A percentile compares a stretch with the other conserved stretches of the same genome.
These are phyloP conservation scores for Globisporangium nodosum DNA, from an alignment of 352 stramenopile species.

Conservation along the genomic window DNA sequence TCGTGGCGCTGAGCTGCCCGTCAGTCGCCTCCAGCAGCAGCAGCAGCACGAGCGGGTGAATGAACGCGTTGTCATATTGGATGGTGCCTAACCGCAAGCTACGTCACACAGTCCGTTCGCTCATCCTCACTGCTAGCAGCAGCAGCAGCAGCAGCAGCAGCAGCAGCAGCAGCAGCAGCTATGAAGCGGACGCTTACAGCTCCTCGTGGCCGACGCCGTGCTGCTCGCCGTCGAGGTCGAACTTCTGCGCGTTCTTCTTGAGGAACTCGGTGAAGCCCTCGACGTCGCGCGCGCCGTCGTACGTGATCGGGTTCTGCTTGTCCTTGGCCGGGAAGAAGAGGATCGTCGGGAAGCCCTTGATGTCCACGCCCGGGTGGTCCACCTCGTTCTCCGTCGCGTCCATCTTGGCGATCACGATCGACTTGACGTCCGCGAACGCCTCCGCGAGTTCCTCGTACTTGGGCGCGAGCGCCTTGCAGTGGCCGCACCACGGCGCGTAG, in stretches of 20 bases:
- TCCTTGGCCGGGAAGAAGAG: slow-evolving; percentile 92
- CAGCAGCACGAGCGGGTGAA: too few species aligned
- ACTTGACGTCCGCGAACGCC: slow-evolving; percentile 85
- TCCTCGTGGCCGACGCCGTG: slow-evolving; percentile 66
- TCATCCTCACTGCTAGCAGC: too few species aligned
- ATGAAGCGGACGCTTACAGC: slow-evolving; percentile 21
- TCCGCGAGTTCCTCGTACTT: slow-evolving; percentile 90
- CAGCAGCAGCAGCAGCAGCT: not conserved
- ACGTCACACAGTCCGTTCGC: too few species aligned
- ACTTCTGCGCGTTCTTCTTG: slow-evolving; percentile 86
- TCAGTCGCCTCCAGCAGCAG: not conserved
- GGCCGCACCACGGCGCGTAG: slow-evolving; percentile 90
- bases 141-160: too few species aligned
- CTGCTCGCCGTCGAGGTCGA: slow-evolving; percentile 54
- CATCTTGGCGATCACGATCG: slow-evolving; percentile 94
- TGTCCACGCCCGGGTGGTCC: slow-evolving; percentile 83
- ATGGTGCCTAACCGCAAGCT: too few species aligned
- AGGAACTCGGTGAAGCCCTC: slow-evolving; percentile 83
- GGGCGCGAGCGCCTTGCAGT: slow-evolving; percentile 90
- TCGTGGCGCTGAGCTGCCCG: slow-evolving; percentile 4
- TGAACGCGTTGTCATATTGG: too few species aligned
- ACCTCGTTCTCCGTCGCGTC: slow-evolving; percentile 95
- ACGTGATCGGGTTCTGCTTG: slow-evolving; percentile 83
- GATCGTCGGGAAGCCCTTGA: slow-evolving; percentile 93
- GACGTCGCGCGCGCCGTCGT: slow-evolving; percentile 81